Base-by-base conservation (phyloP, 192 early-diverging fungal genomes). In the Thoreauomyces humboldtii region DNA sequence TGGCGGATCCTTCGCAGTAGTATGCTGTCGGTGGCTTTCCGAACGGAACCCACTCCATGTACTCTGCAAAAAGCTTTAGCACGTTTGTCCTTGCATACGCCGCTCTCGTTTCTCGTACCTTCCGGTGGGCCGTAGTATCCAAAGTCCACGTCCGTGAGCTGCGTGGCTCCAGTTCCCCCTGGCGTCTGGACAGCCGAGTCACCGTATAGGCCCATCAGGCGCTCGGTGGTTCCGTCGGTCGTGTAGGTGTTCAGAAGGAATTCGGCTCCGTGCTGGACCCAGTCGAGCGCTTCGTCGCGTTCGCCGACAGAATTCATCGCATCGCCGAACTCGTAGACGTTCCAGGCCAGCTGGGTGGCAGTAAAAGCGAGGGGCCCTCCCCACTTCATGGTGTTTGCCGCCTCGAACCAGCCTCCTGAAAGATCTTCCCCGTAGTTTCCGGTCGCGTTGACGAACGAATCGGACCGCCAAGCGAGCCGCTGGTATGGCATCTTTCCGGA, bases 381-480 rank as follows among this genome's bases (percentile, higher is more conserved):
- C 80, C 79, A 83, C 32, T 83, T 83, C 80, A 83, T 81, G 5
- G 81, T 81, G 58, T 83, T 83, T 15, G 81, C 79, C 33, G 81
- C 81, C 32, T 83, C 81, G 59, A 83, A 83, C 79, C 79, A 83
- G 22, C 69, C 81, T 45, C 70, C 73, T 5, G 69, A 72, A 1
- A 83, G 50, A 46, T 83, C 81, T 62, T 83, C 81, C 33, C 81
- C 81, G 61, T 69, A 77, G 11, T 54, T 42, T 25, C 81, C 81
- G 34, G 69, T 67, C 56, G 79, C 79, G n/a, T 73, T 70, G 24
- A 77, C 66, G 64, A 83, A 83, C 0, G 73, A 77, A 58, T 83
- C 80, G 1, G 61, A 52, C 6, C 81, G 69, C 81, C 81, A 83
- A 17, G 81, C 81, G 29, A 83, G 52, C 31, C 81, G 74, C 41